Evolutionary conservation across 768 basidiomycete species (phyloP).

Genomic region (Leccinum imitatum): DNA sequence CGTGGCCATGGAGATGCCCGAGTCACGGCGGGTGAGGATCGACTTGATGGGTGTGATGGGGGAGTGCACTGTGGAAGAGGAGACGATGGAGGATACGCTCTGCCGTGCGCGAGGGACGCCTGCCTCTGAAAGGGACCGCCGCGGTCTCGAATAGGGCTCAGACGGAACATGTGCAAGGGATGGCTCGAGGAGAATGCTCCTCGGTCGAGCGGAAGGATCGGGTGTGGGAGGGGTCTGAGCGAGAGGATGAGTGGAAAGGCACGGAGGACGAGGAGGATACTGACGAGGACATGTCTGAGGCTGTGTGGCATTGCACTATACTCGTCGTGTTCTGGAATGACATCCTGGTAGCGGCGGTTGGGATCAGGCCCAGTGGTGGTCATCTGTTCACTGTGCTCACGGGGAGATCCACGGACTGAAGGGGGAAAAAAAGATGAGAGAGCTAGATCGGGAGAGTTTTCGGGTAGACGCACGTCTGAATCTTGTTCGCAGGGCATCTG

Average conservation of each 20-base stretch:
- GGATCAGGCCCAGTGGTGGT: conserved; percentile 22
- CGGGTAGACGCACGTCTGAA: conserved; percentile 22
- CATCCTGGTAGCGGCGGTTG: conserved; percentile 25
- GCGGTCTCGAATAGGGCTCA: conserved; percentile 20
- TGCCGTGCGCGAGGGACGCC: conserved; percentile 30
- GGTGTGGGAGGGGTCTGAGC: conserved; percentile 25
- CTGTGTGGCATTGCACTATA: conserved; percentile 30
- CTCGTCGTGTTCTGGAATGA: conserved; percentile 29
- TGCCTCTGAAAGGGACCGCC: conserved; percentile 22
- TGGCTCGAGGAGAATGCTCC: conserved; percentile 32
- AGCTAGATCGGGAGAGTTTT: not conserved
- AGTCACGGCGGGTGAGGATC: conserved; percentile 54
- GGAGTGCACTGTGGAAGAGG: conserved; percentile 31
- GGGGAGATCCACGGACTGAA: conserved; percentile 27
- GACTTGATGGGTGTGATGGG: conserved; percentile 42
- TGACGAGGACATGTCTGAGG: conserved; percentile 31
- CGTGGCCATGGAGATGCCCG: conserved; percentile 45
- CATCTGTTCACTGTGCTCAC: conserved; percentile 27
- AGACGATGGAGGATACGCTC: conserved; percentile 41
- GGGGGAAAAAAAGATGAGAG: not conserved
- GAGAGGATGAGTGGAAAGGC: conserved; percentile 6
- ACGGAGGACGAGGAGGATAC: conserved; percentile 12
- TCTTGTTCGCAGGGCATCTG: conserved; percentile 13
- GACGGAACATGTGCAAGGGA: conserved; percentile 9
- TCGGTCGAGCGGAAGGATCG: conserved; percentile 17